Percentiles rank a stretch among this genome's conserved stretches.
These are phyloP conservation scores for Celoporthe dispersa DNA, from an alignment of 2,329 filamentous ascomycete species.

Conservation along the genomic window DNA sequence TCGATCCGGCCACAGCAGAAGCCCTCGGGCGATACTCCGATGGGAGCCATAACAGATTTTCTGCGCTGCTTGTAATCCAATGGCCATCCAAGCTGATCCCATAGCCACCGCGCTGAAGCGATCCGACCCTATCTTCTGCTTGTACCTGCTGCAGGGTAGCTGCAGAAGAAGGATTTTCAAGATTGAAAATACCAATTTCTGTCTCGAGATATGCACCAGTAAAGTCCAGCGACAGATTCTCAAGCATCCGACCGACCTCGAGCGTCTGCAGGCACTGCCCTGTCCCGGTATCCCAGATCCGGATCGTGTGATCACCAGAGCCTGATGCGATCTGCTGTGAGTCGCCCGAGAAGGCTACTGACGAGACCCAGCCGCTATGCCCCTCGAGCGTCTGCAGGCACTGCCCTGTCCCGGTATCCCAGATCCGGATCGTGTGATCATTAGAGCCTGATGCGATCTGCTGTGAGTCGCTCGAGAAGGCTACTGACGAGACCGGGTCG, in stretches of 20 bases:
- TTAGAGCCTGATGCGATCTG: too few species aligned
- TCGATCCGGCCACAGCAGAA: constrained; percentile 5
- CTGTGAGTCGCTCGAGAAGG: too few species aligned
- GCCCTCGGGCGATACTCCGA: neutral
- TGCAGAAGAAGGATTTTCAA: neutral
- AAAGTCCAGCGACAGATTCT: neutral
- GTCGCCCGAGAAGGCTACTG: constrained; percentile 19
- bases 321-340: constrained; percentile 8
- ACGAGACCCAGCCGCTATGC: neutral
- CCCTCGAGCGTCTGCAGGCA: too few species aligned
- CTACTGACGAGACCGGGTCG: neutral
- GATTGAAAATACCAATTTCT: constrained; percentile 6
- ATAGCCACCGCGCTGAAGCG: neutral
- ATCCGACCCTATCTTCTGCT: too few species aligned
- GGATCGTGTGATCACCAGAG: neutral
- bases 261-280: constrained; percentile 9
- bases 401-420: constrained; percentile 7
- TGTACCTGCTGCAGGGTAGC: neutral
- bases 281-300: constrained; percentile 16
- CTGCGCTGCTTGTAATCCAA: constrained; percentile 7
- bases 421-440: too few species aligned
- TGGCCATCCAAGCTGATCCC: neutral
- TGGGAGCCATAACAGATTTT: constrained; percentile 11
- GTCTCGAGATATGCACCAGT: neutral
- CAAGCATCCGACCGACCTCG: neutral